These are phyloP conservation scores for Saprolegnia parasitica DNA, from an alignment of 352 stramenopile genomes.

Conservation along the genomic window DNA sequence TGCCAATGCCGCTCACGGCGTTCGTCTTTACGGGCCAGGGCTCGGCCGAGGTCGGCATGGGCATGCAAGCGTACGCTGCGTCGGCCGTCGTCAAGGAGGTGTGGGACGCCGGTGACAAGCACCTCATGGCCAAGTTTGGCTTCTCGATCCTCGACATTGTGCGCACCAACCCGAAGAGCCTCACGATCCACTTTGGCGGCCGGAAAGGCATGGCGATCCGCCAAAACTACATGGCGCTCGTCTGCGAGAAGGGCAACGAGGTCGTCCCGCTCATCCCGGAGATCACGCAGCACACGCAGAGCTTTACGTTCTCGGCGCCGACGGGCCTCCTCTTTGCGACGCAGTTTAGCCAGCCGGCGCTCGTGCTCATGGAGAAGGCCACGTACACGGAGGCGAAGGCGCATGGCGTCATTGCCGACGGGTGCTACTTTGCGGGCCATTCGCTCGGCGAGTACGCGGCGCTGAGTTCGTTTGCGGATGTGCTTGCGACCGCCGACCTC, in stretches of 20 bases:
- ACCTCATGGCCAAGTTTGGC: slow-evolving; percentile 69
- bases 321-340: slow-evolving; percentile 80
- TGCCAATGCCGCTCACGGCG: slow-evolving; percentile 63
- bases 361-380: slow-evolving; percentile 81
- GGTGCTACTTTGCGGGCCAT: slow-evolving; percentile 76
- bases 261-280: slow-evolving; percentile 64
- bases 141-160: slow-evolving; percentile 89
- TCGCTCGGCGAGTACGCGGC: slow-evolving; percentile 87
- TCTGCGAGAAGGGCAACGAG: slow-evolving; percentile 51
- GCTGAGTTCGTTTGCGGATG: slow-evolving; percentile 69
- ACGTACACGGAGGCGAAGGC: slow-evolving; percentile 78
- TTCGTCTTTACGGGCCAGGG: slow-evolving; percentile 87
- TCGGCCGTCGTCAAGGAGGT: slow-evolving; percentile 63
- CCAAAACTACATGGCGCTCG: slow-evolving; percentile 81
- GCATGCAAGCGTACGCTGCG: slow-evolving; percentile 83
- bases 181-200: slow-evolving; percentile 86
- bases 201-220: slow-evolving; percentile 72
- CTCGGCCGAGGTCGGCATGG: slow-evolving; percentile 77
- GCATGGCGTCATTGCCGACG: slow-evolving; percentile 62
- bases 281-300: slow-evolving; percentile 76
- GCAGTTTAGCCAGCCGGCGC: slow-evolving; percentile 78
- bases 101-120: slow-evolving; percentile 72
- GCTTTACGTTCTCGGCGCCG: slow-evolving; percentile 72
- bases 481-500: slow-evolving; percentile 62
- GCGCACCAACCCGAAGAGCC: slow-evolving; percentile 70